phyloP scores from a whole-genome alignment of 257 asterid species.

The Solanum bulbocastanum region DNA sequence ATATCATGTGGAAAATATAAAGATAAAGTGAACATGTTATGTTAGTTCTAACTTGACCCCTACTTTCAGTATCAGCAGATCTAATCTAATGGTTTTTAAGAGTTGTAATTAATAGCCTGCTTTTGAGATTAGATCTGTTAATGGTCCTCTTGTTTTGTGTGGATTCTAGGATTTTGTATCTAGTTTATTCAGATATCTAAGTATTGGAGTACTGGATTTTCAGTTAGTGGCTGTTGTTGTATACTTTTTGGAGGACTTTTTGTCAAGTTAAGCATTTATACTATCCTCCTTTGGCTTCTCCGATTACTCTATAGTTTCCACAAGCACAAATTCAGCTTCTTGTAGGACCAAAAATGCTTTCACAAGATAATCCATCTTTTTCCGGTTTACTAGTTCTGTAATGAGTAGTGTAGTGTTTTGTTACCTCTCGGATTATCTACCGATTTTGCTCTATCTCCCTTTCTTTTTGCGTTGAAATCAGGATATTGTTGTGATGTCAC shows the following conservation, averaged over 20 bases:
- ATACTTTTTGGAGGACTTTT: not conserved
- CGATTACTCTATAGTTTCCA: not conserved
- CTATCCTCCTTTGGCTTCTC: not conserved
- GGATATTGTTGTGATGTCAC: not conserved
- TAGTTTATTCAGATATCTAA: not conserved
- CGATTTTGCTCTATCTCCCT: not conserved
- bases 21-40: conserved; percentile 3
- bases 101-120: conserved; percentile 14
- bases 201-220: not conserved
- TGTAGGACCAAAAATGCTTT: not conserved
- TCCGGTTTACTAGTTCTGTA: not conserved
- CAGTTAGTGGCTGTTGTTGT: not conserved
- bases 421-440: not conserved
- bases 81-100: conserved; percentile 14
- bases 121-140: conserved; percentile 20
- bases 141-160: conserved; percentile 2
- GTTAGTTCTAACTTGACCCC: conserved; percentile 8
- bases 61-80: conserved; percentile 19
- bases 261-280: not conserved
- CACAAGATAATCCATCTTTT: not conserved
- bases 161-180: not conserved
- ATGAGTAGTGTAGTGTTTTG: not conserved
- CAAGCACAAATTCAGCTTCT: not conserved
- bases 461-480: not conserved
- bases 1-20: conserved; percentile 19